Percentiles rank a stretch among this genome's conserved stretches.
phyloP scores from a whole-genome alignment of 2,329 filamentous ascomycete species.

The Cladobotryum protrusum region DNA sequence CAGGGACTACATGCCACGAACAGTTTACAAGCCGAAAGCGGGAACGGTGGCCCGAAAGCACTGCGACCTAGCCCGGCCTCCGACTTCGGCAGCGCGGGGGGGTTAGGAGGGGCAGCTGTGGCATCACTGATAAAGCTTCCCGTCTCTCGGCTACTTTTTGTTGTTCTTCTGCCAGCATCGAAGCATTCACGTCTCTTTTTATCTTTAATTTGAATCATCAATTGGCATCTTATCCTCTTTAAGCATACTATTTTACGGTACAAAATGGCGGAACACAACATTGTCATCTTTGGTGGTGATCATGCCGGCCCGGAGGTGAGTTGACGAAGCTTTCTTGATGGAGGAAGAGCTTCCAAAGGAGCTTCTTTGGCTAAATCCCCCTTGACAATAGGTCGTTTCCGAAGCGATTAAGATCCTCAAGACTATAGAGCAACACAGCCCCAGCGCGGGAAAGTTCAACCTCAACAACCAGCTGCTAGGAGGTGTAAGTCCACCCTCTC shows the following conservation, averaged over 20 bases:
- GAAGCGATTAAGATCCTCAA: constrained; percentile 86
- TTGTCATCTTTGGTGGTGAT: constrained; percentile 77
- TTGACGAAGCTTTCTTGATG: not conserved
- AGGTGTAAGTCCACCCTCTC: constrained; percentile 61
- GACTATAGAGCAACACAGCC: constrained; percentile 65
- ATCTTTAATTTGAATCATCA: not conserved
- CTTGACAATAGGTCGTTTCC: constrained; percentile 56
- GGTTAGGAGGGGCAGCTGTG: not conserved
- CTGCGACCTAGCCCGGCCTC: not conserved
- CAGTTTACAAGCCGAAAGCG: too few relatives aligned
- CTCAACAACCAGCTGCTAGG: constrained; percentile 86
- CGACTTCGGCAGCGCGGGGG: constrained; percentile 5
- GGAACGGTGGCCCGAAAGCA: too few relatives aligned
- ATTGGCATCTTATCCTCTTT: too few relatives aligned
- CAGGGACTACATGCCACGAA: too few relatives aligned
- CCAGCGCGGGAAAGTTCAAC: constrained; percentile 71
- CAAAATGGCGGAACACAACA: constrained; percentile 64
- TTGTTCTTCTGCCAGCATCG: not conserved
- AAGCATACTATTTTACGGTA: not conserved
- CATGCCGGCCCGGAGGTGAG: constrained; percentile 77
- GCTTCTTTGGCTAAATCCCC: constrained; percentile 6
- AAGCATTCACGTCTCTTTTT: not conserved
- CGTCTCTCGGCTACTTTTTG: not conserved
- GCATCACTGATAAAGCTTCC: not conserved
- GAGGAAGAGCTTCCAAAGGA: not conserved